Evolutionary conservation across 352 stramenopile genomes (phyloP).

Genomic region (Globisporangium yorkense): DNA sequence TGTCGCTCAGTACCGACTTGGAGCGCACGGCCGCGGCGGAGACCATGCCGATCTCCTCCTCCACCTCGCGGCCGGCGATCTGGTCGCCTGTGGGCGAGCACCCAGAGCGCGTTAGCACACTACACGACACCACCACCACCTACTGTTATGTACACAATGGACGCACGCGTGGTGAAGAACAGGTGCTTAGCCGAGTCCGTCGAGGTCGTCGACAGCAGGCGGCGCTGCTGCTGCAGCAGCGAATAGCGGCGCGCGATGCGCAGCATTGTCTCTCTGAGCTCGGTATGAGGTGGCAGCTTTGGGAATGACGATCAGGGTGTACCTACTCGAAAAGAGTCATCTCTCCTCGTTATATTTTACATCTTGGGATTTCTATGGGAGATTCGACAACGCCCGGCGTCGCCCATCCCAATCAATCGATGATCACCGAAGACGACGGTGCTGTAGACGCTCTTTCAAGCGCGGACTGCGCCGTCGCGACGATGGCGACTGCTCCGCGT

Average conservation of each 20-base stretch:
- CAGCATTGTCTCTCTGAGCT: slow-evolving; percentile 1
- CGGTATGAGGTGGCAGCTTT: neutral
- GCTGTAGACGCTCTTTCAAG: slow-evolving; percentile 1
- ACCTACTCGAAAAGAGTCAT: neutral
- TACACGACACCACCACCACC: no score
- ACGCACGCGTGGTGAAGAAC: slow-evolving; percentile 71
- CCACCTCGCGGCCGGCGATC: slow-evolving; percentile 59
- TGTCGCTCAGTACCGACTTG: slow-evolving; percentile 79
- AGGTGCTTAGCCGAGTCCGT: slow-evolving; percentile 18
- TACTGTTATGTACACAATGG: neutral
- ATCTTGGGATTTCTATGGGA: neutral
- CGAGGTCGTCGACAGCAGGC: slow-evolving; percentile 7
- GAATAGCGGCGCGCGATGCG: slow-evolving; percentile 4
- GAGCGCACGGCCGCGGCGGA: slow-evolving; percentile 70
- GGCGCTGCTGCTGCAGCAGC: neutral
- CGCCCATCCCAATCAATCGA: slow-evolving; percentile 1
- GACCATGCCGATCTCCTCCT: slow-evolving; percentile 73
- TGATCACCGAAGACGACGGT: neutral
- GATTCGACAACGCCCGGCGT: neutral
- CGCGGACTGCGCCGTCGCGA: slow-evolving; percentile 10
- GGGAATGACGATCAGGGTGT: neutral
- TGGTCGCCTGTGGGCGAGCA: slow-evolving; percentile 31
- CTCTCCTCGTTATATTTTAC: neutral
- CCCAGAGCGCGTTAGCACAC: neutral
- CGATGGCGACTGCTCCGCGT: slow-evolving; percentile 2